Base-by-base conservation (phyloP, 805 yeast genomes). In the Candida tibetensis region DNA sequence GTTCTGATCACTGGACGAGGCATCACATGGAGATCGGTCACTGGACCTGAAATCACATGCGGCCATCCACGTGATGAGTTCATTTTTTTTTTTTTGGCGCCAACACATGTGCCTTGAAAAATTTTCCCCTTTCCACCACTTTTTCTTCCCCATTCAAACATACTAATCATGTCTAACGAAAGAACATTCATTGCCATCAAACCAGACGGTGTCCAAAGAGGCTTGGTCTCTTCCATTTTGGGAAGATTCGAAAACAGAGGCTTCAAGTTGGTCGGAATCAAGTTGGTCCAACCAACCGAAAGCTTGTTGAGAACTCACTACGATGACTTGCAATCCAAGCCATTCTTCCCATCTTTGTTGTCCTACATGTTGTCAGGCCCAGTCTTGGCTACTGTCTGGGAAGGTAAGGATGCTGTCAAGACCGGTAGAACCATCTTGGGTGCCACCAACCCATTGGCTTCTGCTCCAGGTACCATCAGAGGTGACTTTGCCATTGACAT, bases 201-300 rank as follows among this genome's bases (percentile, higher is more conserved):
- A 82, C 99, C 99, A 74, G 99, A 93, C 74, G 99, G 98, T 75
- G 98, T 93, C 79, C 98, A 93, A 80, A 88, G 99, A 77, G 98
- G 98, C 49, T 78, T 93, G 67, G 77, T 91, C 74, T 72, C 95
- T 66, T 77, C 85, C 56, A 90, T 93, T 76, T 66, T 93, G 55
- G 77, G 82, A 58, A 88, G 98, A 74, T 93, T 95, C 72, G 96
- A 90, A 79, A 76, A 82, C 78, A 87, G 95, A 74, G 99, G 99
- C 59, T 93, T 71, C 89, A 93, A 91, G 77, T 82, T 93, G 60
- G 98, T 91, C 52, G 99, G 85, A 58, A 83, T 93, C 67, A 93
- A 93, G 81, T 77, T 93, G 67, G 77, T 84, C 63, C 74, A 79
- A 52, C 96, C 99, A 63, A 71, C 88, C 58, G 95, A 89, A 77